Conservation (phyloP, 2,329 filamentous ascomycete species). For the Rhytidhysteron rufulum region DNA sequence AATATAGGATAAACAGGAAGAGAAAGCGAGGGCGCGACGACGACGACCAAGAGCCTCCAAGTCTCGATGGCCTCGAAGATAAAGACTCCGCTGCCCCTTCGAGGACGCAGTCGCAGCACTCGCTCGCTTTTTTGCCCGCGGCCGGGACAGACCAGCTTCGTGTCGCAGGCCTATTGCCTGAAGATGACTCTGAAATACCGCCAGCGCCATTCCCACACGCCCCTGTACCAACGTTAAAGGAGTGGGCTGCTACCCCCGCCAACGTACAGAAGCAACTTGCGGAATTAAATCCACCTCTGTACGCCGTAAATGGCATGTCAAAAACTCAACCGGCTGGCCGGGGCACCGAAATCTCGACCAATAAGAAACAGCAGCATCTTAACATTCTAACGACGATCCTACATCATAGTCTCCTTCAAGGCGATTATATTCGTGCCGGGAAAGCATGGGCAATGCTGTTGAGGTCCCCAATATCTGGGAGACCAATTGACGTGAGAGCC, state of each 20-base stretch:
- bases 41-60: constrained; percentile 11
- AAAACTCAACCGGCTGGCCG: constrained; percentile 10
- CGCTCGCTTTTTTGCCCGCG: constrained; percentile 13
- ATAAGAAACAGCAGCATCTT: constrained; percentile 54
- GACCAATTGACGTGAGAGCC: constrained; percentile 63
- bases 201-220: constrained; percentile 44
- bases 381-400: constrained; percentile 65
- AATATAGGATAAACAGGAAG: constrained; percentile 21
- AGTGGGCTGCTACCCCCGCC: constrained; percentile 12
- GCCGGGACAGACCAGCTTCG: constrained; percentile 27
- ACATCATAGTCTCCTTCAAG: constrained; percentile 66
- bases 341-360: constrained; percentile 13
- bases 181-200: constrained; percentile 36
- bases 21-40: constrained; percentile 22
- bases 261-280: constrained; percentile 39
- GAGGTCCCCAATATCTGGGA: constrained; percentile 55
- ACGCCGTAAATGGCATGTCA: constrained; percentile 19
- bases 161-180: constrained; percentile 39
- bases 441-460: constrained; percentile 73
- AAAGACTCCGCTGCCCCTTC: constrained; percentile 3
- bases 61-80: constrained; percentile 4
- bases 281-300: constrained; percentile 40
- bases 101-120: constrained; percentile 14
- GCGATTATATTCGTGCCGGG: constrained; percentile 68
- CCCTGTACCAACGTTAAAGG: constrained; percentile 17